Percentiles rank a stretch among this genome's conserved stretches.
These are phyloP conservation scores for Durio zibethinus DNA, from an alignment of 345 rosid species.

Conservation along the genomic window DNA sequence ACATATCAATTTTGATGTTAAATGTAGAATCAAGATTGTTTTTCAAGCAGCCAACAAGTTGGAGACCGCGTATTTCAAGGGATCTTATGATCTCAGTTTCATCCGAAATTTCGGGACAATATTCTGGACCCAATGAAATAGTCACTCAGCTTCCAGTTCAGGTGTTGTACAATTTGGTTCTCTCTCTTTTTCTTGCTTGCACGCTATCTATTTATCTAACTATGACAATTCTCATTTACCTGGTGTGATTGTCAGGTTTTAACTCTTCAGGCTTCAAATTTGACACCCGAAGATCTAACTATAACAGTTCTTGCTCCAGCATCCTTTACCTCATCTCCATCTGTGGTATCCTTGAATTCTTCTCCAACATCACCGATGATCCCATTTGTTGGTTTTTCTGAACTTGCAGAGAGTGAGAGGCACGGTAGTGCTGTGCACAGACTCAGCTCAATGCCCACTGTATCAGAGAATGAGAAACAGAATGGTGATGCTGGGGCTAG, in stretches of 20 bases:
- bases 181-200: background rate
- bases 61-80: slow-evolving; percentile 82
- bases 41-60: slow-evolving; percentile 78
- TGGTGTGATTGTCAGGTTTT: slow-evolving; percentile 58
- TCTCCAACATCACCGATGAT: slow-evolving; percentile 61
- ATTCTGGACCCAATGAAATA: slow-evolving; percentile 53
- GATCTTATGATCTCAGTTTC: slow-evolving; percentile 92
- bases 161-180: slow-evolving; percentile 35
- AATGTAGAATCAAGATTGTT: slow-evolving; percentile 75
- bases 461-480: slow-evolving; percentile 30
- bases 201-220: background rate
- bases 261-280: slow-evolving; percentile 89
- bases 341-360: slow-evolving; percentile 79
- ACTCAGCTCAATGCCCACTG: slow-evolving; percentile 26
- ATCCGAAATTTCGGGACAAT: slow-evolving; percentile 66
- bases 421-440: slow-evolving; percentile 24
- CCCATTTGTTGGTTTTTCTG: slow-evolving; percentile 59
- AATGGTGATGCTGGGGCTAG: slow-evolving; percentile 31
- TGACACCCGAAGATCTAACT: slow-evolving; percentile 81
- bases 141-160: slow-evolving; percentile 83
- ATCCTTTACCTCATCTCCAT: slow-evolving; percentile 78
- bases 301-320: slow-evolving; percentile 90
- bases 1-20: slow-evolving; percentile 15
- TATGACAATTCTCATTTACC: slow-evolving; percentile 15
- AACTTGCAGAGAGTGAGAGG: slow-evolving; percentile 39